Percentiles rank a stretch among this genome's conserved stretches.
Conservation (phyloP, 371 early-diverging fungal genomes). For the Sporodiniella umbellata region DNA sequence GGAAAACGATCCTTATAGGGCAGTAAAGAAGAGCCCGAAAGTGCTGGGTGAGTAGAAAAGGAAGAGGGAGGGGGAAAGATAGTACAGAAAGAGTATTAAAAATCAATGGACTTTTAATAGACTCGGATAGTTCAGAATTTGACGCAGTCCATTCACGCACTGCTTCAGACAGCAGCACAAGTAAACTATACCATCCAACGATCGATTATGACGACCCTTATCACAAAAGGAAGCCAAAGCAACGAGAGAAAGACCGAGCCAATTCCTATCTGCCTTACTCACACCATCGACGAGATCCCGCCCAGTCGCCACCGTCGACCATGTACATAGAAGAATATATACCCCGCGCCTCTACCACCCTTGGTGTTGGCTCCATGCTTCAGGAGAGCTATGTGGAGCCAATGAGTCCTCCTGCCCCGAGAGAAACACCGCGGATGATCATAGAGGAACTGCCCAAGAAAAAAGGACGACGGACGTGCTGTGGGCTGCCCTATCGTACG, state of each 20-base stretch:
- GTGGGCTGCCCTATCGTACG: slow-evolving; percentile 13
- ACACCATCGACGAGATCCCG: slow-evolving; percentile 35
- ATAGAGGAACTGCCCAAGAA: slow-evolving; percentile 8
- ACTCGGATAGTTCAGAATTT: slow-evolving; percentile 15
- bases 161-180: slow-evolving; percentile 44
- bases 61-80: too few species aligned
- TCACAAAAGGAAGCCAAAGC: slow-evolving; percentile 6
- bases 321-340: slow-evolving; percentile 35
- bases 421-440: neutral
- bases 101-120: neutral
- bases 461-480: slow-evolving; percentile 8
- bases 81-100: neutral
- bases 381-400: slow-evolving; percentile 15
- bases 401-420: neutral
- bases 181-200: slow-evolving; percentile 17
- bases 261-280: slow-evolving; percentile 49
- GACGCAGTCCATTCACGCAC: slow-evolving; percentile 33
- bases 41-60: slow-evolving; percentile 5
- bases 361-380: slow-evolving; percentile 27
- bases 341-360: slow-evolving; percentile 7
- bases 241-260: slow-evolving; percentile 18
- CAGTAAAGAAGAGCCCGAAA: slow-evolving; percentile 10
- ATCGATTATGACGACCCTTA: slow-evolving; percentile 34
- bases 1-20: slow-evolving; percentile 27
- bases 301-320: slow-evolving; percentile 21